These are phyloP conservation scores for Ichthyophonus hoferi DNA, from an alignment of 208 protist genomes.

Conservation along the genomic window DNA sequence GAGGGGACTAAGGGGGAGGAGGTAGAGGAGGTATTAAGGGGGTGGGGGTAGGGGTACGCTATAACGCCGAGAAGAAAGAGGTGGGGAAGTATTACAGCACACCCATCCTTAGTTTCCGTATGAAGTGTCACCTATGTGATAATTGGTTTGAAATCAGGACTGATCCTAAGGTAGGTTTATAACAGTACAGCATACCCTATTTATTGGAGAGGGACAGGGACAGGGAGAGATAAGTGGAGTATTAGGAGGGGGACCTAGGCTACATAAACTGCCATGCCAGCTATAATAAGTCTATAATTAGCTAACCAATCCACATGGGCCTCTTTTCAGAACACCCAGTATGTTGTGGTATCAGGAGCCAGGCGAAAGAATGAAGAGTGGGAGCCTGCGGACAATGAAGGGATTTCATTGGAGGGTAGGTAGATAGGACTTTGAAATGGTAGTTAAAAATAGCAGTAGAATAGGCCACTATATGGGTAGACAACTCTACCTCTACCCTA, in stretches of 20 bases:
- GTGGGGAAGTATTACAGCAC: constrained; percentile 64
- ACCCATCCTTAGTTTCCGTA: constrained; percentile 56
- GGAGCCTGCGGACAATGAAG: constrained; percentile 13
- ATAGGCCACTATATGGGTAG: not conserved
- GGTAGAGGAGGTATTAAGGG: not conserved
- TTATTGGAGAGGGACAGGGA: not conserved
- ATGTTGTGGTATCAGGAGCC: constrained; percentile 34
- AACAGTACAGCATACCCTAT: not conserved
- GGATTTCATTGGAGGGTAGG: not conserved
- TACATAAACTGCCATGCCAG: not conserved
- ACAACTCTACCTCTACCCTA: not conserved
- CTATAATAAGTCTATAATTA: not conserved
- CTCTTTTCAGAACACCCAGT: constrained; percentile 45
- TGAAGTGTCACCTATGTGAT: constrained; percentile 63
- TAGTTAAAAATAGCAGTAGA: not conserved
- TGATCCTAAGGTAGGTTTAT: constrained; percentile 51
- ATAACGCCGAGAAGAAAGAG: constrained; percentile 69
- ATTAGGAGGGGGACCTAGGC: not conserved
- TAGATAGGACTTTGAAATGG: not conserved
- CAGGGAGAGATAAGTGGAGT: not conserved
- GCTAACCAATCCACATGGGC: not conserved
- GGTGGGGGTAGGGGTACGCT: constrained; percentile 54
- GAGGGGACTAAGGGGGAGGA: not conserved
- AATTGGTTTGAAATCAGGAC: constrained; percentile 61
- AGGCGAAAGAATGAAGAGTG: constrained; percentile 31